phyloP scores from a whole-genome alignment of 1,139 yeast species.

The Geotrichum aggregatum region DNA sequence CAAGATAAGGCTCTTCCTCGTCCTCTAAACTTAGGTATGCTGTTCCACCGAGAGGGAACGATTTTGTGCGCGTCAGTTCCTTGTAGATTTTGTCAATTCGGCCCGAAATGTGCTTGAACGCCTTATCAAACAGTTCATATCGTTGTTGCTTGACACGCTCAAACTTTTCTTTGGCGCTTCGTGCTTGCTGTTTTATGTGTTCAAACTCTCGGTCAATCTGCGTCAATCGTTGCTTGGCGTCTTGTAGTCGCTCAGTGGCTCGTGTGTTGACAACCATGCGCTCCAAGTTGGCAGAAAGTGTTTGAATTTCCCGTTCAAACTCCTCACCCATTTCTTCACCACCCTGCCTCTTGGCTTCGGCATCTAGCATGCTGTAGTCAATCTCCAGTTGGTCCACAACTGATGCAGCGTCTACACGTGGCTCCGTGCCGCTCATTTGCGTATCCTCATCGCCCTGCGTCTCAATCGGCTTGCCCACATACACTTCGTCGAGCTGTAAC shows the following conservation, averaged over 20 bases:
- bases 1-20: constrained; percentile 75
- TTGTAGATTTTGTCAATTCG: constrained; percentile 78
- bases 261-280: constrained; percentile 72
- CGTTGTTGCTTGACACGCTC: constrained; percentile 59
- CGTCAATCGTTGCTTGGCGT: constrained; percentile 58
- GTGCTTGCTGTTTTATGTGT: constrained; percentile 58
- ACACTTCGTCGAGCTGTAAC: constrained; percentile 42
- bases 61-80: constrained; percentile 65
- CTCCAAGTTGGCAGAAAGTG: constrained; percentile 55
- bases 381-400: constrained; percentile 42
- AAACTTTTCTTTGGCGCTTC: constrained; percentile 53
- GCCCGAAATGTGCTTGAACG: constrained; percentile 70
- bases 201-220: constrained; percentile 65
- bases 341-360: constrained; percentile 41
- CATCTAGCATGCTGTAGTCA: constrained; percentile 53
- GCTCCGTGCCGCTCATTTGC: constrained; percentile 28
- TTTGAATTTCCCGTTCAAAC: constrained; percentile 48
- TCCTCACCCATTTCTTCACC: constrained; percentile 39
- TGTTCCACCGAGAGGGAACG: constrained; percentile 74
- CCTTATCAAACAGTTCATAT: constrained; percentile 58
- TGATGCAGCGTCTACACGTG: constrained; percentile 39
- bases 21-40: constrained; percentile 85
- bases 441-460: constrained; percentile 23
- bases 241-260: constrained; percentile 71
- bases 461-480: constrained; percentile 16